Conservation (phyloP, 352 stramenopile genomes). For the Pythium brassicae region DNA sequence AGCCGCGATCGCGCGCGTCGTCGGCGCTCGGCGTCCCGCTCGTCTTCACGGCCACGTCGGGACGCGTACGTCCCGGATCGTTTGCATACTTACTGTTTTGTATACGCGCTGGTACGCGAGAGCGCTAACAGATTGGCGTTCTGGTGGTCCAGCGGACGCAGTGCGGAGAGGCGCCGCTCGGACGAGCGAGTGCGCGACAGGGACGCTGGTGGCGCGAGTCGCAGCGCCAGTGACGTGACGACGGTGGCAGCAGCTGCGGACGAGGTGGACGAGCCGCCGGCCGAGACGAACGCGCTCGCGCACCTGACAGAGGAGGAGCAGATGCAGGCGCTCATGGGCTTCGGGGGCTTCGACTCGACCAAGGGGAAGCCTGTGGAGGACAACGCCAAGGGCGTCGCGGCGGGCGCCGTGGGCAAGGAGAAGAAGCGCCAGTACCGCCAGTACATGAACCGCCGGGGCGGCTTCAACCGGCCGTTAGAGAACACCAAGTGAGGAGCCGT, state of each 20-base stretch:
- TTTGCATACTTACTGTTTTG: too few relatives aligned
- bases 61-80: background rate
- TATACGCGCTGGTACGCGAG: too few relatives aligned
- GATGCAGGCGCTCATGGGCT: conserved; percentile 84
- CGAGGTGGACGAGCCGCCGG: background rate
- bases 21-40: conserved; percentile 15
- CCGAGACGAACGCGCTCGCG: conserved; percentile 5
- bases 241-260: background rate
- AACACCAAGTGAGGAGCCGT: conserved; percentile 25
- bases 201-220: too few relatives aligned
- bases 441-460: conserved; percentile 97
- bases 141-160: too few relatives aligned
- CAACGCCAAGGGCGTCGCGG: conserved; percentile 81
- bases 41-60: conserved; percentile 13
- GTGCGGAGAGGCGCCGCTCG: too few relatives aligned
- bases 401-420: conserved; percentile 83
- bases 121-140: too few relatives aligned
- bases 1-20: conserved; percentile 14
- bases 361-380: conserved; percentile 92
- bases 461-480: conserved; percentile 93
- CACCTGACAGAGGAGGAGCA: conserved; percentile 73
- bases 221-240: too few relatives aligned
- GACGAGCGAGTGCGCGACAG: too few relatives aligned
- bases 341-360: conserved; percentile 91
- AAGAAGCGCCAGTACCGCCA: conserved; percentile 94